Percentiles rank a stretch among this genome's conserved stretches.
These are phyloP conservation scores for Globisporangium abappressorium DNA, from an alignment of 352 stramenopile species.

Conservation along the genomic window DNA sequence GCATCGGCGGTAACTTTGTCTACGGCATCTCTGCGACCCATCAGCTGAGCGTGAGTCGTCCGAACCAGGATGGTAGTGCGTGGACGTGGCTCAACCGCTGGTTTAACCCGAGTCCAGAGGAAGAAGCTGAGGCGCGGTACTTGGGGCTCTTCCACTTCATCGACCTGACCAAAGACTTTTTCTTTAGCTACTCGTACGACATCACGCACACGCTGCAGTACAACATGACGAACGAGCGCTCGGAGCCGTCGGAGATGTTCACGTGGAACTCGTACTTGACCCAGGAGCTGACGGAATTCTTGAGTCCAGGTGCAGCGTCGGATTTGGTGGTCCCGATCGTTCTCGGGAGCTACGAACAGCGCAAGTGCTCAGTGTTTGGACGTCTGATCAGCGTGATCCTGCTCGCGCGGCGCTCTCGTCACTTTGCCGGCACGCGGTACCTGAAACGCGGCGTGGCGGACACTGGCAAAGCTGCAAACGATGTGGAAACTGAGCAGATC, in stretches of 20 bases:
- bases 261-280: conserved; percentile 98
- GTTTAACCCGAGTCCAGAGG: conserved; percentile 80
- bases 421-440: conserved; percentile 99
- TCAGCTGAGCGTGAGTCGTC: conserved; percentile 80
- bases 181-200: conserved; percentile 99
- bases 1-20: conserved; percentile 95
- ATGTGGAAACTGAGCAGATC: conserved; percentile 99
- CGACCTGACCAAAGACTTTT: conserved; percentile 99
- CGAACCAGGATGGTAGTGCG: conserved; percentile 43
- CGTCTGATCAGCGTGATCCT: conserved; percentile 95
- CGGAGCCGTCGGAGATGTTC: conserved; percentile 92
- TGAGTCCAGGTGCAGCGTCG: conserved; percentile 81
- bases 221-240: conserved; percentile 92
- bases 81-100: conserved; percentile 79
- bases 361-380: conserved; percentile 95
- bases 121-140: conserved; percentile 89
- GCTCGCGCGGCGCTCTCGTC: conserved; percentile 93
- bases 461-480: conserved; percentile 98
- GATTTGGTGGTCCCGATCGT: conserved; percentile 90
- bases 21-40: conserved; percentile 96
- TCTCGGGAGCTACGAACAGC: conserved; percentile 96
- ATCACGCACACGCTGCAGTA: conserved; percentile 96
- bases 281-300: conserved; percentile 85
- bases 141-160: conserved; percentile 98
- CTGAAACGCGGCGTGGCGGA: conserved; percentile 97